Base-by-base conservation (phyloP, 2,329 filamentous ascomycete species). In the Phoma sp. region DNA sequence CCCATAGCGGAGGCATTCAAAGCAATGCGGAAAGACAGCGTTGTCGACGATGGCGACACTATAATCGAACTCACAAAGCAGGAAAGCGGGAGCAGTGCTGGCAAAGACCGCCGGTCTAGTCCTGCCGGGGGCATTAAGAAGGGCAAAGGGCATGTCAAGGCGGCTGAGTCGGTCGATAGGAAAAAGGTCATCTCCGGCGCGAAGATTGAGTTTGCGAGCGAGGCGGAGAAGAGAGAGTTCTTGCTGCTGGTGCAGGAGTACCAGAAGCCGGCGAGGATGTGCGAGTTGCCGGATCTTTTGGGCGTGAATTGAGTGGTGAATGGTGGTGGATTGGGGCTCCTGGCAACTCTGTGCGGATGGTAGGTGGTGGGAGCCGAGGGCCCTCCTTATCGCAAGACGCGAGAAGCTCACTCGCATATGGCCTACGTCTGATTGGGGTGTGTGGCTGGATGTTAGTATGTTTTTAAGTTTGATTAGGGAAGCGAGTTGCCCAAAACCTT, bases 191-290 rank as follows among this genome's bases (percentile, higher is more conserved):
- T 80, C n/a, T 71, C 64, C 7, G 77, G 77, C 1, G 72, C 77
- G 3, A 70, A 67, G 61, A 72, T 80, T 13, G 77, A 79, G 59
- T 80, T 80, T 62, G 73, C 73, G 45, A 74, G 58, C 2, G 76
- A 78, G 37, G 67, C 66, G 23, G 77, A 79, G 62, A 76, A 77
- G 64, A 65, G 52, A 24, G 60, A 66, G 46, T 80, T 80, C 58
- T 53, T 80, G 44, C 62, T 48, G 0, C 59, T 75, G 61, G 71
- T 75, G 13, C 69, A 62, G 58, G 70, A 72, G 52, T 69, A 74
- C 50, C 77, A 79, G 62, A 64, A 60, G 52, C 68, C 51, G 4
- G 39, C 10, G 27, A 33, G 64, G 18, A 61, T 73, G 62, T 60
- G 76, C 36, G 70, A 73, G 32, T 8, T 33, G 32, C 32, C 32